Evolutionary conservation across 768 basidiomycete genomes (phyloP), one percentile per base, ranked within the genome.

Genomic region (Pleurotus pulmonarius): DNA sequence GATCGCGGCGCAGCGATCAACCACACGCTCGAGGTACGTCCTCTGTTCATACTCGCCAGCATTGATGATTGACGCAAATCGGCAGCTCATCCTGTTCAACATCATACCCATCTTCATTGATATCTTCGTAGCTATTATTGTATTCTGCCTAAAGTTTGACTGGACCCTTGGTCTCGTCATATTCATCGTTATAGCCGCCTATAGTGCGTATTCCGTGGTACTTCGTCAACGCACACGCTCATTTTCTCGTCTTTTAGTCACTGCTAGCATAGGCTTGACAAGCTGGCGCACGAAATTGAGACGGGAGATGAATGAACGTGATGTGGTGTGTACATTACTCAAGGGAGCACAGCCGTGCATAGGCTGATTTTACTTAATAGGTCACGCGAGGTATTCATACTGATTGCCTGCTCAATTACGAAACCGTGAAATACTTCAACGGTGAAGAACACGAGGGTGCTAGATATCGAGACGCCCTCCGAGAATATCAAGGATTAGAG

Each of bases 391-490:
- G 88, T 7, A 94, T 94, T 52, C 87, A 91, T 61, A 87, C 89
- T 4, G 92, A 94, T 63, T 85, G 84, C 62, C 70, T 92, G 25
- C 78, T 91, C 51, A 90, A 90, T 65, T 90, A 90, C 58, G 88
- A 90, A 68, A 92, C 91, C 4, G 87, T 93, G 63, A 94, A 92
- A 69, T 92, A 92, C 67, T 94, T 94, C 66, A 85, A 84, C n/a
- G 88, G 91, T 13, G 93, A 96, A 69, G 78, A 82, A 20, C 83
- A 92, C 62, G 93, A 95, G 65, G 80, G 79, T 15, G 75, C 77
- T 43, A 79, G 93, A 26, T 94, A 92, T 64, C 68, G 74, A 9
- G 79, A 86, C 12, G 90, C 92, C 2, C 79, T 95, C 59, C 67
- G 75, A 13, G 78, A 86, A 53, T 94, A 92, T 62, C 93, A 95